phyloP scores from a whole-genome alignment of 768 basidiomycete genomes.

The Tulasnella sp. region DNA sequence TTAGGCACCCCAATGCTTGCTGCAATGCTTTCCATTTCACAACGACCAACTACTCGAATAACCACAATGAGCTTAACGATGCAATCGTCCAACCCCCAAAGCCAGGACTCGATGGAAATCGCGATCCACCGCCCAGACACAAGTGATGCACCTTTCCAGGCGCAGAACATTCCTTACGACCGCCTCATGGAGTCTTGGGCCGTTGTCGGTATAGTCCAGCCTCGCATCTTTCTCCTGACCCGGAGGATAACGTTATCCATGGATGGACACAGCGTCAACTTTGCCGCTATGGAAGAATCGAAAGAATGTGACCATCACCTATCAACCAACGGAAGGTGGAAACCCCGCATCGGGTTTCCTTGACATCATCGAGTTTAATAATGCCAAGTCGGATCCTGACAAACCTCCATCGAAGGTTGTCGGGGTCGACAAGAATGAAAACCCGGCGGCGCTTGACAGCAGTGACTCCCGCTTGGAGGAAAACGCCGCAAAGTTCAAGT shows the following conservation, averaged over 20 bases:
- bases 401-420: conserved; percentile 15
- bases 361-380: conserved; percentile 25
- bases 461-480: neutral
- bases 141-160: neutral
- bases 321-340: conserved; percentile 10
- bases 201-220: conserved; percentile 15
- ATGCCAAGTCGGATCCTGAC: neutral
- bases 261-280: conserved; percentile 18
- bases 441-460: neutral
- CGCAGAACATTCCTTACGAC: conserved; percentile 23
- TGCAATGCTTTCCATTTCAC: neutral
- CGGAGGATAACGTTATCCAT: neutral
- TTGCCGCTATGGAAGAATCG: conserved; percentile 26
- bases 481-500: conserved; percentile 26
- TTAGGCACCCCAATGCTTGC: neutral
- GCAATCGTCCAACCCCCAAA: conserved; percentile 23
- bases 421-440: conserved; percentile 19
- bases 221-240: neutral
- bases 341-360: conserved; percentile 6
- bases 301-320: conserved; percentile 30
- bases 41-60: neutral
- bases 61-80: conserved; percentile 10
- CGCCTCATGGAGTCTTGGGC: conserved; percentile 23
- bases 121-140: conserved; percentile 24
- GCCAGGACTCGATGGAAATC: conserved; percentile 25